Conservation (phyloP, 192 early-diverging fungal genomes). For the Backusella tarrabulga region DNA sequence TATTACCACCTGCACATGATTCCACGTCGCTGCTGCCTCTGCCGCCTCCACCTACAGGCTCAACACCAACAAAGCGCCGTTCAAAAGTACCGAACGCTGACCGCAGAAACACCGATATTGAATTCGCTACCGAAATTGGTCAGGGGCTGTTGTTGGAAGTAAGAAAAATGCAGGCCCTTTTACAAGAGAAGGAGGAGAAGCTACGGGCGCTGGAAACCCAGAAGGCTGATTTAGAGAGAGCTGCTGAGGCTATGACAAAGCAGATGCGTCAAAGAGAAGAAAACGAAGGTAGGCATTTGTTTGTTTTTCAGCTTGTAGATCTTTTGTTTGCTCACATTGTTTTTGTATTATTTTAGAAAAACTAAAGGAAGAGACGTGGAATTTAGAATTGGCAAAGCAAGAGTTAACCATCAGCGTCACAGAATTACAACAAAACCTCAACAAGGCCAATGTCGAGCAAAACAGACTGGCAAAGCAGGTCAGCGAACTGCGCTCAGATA, state of each 20-base stretch:
- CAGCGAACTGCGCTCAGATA: conserved; percentile 47
- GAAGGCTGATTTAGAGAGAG: conserved; percentile 50
- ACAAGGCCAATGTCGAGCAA: conserved; percentile 50
- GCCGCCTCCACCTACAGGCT: conserved; percentile 27
- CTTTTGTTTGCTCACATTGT: not conserved
- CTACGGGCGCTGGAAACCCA: conserved; percentile 41
- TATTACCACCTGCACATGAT: conserved; percentile 17
- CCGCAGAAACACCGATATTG: conserved; percentile 40
- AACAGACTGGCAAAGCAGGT: conserved; percentile 55
- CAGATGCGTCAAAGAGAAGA: conserved; percentile 53
- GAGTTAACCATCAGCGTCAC: conserved; percentile 42
- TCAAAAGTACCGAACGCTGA: conserved; percentile 38
- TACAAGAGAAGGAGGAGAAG: conserved; percentile 46
- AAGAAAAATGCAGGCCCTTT: conserved; percentile 40
- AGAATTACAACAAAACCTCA: conserved; percentile 44
- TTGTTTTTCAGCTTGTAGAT: not conserved
- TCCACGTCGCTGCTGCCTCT: conserved; percentile 13
- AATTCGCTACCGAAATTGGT: conserved; percentile 48
- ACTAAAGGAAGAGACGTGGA: conserved; percentile 55
- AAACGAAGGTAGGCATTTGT: conserved; percentile 45
- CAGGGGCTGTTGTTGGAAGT: conserved; percentile 43
- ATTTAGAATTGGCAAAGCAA: conserved; percentile 52
- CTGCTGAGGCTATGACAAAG: conserved; percentile 46
- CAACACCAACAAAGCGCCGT: conserved; percentile 35
- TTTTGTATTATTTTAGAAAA: conserved; percentile 34